phyloP scores from a whole-genome alignment of 345 rosid genomes.

The Hibiscus syriacus region DNA sequence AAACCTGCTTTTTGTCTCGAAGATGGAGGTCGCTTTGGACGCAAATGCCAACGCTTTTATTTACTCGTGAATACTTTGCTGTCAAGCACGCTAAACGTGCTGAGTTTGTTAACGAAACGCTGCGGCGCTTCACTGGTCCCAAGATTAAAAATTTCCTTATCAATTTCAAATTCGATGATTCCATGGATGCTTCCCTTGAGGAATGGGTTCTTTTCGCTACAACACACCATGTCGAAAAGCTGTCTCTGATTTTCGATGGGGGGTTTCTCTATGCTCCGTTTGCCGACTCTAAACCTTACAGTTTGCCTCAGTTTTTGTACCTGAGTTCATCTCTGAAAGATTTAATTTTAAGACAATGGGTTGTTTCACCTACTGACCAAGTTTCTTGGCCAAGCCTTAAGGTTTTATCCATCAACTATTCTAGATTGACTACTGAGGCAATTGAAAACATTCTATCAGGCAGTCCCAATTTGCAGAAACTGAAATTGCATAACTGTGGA shows the following conservation, averaged over 20 bases:
- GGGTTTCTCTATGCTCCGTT: neutral
- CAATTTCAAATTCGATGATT: neutral
- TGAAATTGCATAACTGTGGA: neutral
- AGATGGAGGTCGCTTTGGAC: conserved; percentile 14
- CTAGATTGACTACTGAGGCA: neutral
- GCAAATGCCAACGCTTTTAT: conserved; percentile 1
- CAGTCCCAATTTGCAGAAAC: neutral
- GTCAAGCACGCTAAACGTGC: neutral
- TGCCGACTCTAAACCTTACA: neutral
- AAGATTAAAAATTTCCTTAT: neutral
- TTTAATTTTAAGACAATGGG: neutral
- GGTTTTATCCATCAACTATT: neutral
- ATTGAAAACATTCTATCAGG: neutral
- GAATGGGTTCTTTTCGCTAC: conserved; percentile 8
- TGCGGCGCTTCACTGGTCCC: neutral
- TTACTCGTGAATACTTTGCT: neutral
- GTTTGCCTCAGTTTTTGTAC: conserved; percentile 1
- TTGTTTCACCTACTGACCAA: neutral
- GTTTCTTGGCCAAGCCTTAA: conserved; percentile 6
- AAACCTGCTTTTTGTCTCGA: conserved; percentile 4
- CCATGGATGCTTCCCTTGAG: neutral
- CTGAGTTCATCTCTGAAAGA: neutral
- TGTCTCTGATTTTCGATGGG: neutral
- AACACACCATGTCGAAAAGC: neutral
- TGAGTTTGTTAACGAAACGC: neutral